Conservation (phyloP, 768 basidiomycete species). For the Auricularia auricula-judae region DNA sequence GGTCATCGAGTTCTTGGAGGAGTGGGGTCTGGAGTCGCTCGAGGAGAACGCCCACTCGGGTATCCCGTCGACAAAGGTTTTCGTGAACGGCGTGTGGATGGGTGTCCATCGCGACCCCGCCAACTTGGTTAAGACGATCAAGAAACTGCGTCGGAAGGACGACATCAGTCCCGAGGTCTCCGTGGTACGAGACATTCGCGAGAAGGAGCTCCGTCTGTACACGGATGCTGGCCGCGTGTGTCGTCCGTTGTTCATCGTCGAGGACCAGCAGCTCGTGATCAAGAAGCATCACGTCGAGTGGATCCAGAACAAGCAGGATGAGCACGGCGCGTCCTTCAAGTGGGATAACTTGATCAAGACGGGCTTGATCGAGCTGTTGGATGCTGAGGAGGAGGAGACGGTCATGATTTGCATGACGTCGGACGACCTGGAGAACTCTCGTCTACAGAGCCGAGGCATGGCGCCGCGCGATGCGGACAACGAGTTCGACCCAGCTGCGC, state of each 20-base stretch:
- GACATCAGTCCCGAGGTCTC: conserved; percentile 95
- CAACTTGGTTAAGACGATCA: conserved; percentile 85
- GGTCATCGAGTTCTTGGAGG: conserved; percentile 95
- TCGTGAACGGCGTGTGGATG: conserved; percentile 99
- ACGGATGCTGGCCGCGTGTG: conserved; percentile 97
- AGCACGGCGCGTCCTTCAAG: conserved; percentile 32
- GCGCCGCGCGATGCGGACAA: conserved; percentile 49
- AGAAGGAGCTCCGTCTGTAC: conserved; percentile 86
- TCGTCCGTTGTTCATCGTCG: conserved; percentile 94
- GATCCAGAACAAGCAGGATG: conserved; percentile 48
- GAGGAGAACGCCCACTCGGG: conserved; percentile 86
- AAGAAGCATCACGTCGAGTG: conserved; percentile 77
- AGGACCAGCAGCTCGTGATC: conserved; percentile 74
- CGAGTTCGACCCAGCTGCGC: conserved; percentile 77
- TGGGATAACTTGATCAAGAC: conserved; percentile 81
- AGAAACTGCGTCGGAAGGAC: conserved; percentile 83
- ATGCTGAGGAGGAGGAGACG: conserved; percentile 98
- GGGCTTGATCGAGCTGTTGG: conserved; percentile 87
- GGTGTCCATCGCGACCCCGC: conserved; percentile 94
- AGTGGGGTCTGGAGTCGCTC: conserved; percentile 93
- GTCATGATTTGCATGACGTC: conserved; percentile 99
- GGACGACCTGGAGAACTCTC: conserved; percentile 83
- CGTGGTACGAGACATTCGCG: conserved; percentile 94
- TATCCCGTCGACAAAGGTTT: conserved; percentile 86
- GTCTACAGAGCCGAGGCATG: conserved; percentile 49